A percentile compares a stretch with the other conserved stretches of the same genome.
phyloP scores from a whole-genome alignment of 495 filamentous ascomycete species.

The Neurospora tetraspora region DNA sequence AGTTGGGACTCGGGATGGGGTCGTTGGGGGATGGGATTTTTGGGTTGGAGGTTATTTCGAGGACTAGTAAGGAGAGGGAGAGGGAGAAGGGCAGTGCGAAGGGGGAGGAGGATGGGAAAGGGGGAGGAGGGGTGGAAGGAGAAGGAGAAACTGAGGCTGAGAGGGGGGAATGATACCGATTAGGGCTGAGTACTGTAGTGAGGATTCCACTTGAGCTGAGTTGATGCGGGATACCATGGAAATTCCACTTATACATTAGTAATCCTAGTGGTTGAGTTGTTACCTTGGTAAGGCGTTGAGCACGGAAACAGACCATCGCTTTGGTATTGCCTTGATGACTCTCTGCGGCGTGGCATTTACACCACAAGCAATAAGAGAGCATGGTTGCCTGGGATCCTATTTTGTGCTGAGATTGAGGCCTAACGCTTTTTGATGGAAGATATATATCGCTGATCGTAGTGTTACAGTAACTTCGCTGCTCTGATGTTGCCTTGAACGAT shows the following conservation, averaged over 20 bases:
- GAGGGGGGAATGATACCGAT: no score
- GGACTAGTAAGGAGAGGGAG: background rate
- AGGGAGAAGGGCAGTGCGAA: background rate
- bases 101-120: background rate
- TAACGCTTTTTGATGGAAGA: background rate
- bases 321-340: background rate
- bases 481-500: background rate
- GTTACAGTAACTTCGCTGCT: background rate
- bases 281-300: background rate
- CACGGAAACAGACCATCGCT: background rate
- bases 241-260: background rate
- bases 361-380: background rate
- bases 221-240: background rate
- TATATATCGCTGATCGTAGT: background rate
- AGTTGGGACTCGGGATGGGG: conserved; percentile 1
- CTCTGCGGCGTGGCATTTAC: background rate
- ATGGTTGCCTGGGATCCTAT: background rate
- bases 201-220: no score
- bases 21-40: conserved; percentile 33
- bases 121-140: background rate
- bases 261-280: background rate
- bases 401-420: background rate
- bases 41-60: conserved; percentile 33
- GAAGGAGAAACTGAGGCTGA: background rate
- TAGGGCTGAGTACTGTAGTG: no score